Conservation (phyloP, 805 yeast species). For the Suhomyces faveliae region DNA sequence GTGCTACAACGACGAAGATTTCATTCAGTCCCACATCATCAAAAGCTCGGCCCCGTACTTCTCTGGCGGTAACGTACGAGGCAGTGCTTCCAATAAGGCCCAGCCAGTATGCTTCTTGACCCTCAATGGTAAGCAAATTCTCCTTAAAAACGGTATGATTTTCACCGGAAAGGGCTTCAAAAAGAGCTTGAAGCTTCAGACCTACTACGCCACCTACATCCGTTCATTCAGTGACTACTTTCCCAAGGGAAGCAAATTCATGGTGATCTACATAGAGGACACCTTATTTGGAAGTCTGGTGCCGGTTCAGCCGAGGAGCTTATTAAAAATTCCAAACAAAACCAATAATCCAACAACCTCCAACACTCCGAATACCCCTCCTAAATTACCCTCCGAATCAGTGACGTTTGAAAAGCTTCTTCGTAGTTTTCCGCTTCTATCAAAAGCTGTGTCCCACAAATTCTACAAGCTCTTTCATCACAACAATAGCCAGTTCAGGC, state of each 20-base stretch:
- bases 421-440: constrained; percentile 38
- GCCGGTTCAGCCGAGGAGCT: not conserved
- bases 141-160: constrained; percentile 53
- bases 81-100: constrained; percentile 19
- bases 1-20: constrained; percentile 55
- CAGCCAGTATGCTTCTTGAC: constrained; percentile 51
- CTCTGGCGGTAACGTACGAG: constrained; percentile 20
- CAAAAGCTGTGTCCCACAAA: constrained; percentile 38
- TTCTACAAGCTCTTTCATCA: constrained; percentile 42
- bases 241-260: constrained; percentile 53
- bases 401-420: constrained; percentile 38
- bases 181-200: constrained; percentile 42
- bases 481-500: constrained; percentile 33
- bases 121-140: constrained; percentile 53
- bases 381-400: too few relatives aligned
- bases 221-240: constrained; percentile 57
- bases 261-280: constrained; percentile 56
- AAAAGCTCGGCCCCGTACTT: constrained; percentile 26
- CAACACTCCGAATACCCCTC: too few relatives aligned
- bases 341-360: not conserved
- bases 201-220: constrained; percentile 35
- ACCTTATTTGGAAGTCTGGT: constrained; percentile 47
- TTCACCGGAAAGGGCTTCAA: constrained; percentile 61
- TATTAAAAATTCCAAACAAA: not conserved
- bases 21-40: constrained; percentile 62